Evolutionary conservation across 2,329 filamentous ascomycete genomes (phyloP).

Genomic region (Fonsecaea multimorphosa): DNA sequence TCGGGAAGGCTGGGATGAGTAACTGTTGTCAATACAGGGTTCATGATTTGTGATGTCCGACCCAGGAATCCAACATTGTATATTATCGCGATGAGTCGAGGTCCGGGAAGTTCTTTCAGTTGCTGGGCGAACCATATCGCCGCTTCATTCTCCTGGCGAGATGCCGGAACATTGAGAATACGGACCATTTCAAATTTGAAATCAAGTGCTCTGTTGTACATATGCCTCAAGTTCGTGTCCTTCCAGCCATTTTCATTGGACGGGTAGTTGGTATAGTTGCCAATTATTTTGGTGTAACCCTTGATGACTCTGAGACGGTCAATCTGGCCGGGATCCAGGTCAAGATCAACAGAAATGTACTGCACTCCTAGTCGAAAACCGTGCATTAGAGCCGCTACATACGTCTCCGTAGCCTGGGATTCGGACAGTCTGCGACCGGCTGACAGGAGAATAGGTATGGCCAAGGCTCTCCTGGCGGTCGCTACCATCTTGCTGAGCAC

Average conservation of each 20-base stretch:
- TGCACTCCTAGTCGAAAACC: constrained; percentile 50
- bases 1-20: constrained; percentile 47
- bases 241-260: constrained; percentile 27
- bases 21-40: constrained; percentile 50
- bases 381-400: constrained; percentile 48
- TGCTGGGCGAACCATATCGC: constrained; percentile 48
- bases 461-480: constrained; percentile 62
- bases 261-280: constrained; percentile 40
- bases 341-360: constrained; percentile 49
- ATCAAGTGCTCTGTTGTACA: constrained; percentile 45
- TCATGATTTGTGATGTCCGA: constrained; percentile 53
- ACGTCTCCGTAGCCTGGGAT: constrained; percentile 33
- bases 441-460: constrained; percentile 55
- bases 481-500: constrained; percentile 63
- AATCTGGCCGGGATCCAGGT: constrained; percentile 43
- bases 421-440: constrained; percentile 21
- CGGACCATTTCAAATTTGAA: constrained; percentile 50
- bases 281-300: constrained; percentile 51
- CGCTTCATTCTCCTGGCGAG: constrained; percentile 48
- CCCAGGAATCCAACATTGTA: constrained; percentile 51
- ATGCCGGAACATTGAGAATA: constrained; percentile 45
- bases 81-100: constrained; percentile 47
- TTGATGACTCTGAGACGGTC: constrained; percentile 41
- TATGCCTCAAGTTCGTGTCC: constrained; percentile 21
- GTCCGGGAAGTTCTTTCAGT: constrained; percentile 43